A percentile compares a stretch with the other conserved stretches of the same genome.
Evolutionary conservation across 2,329 filamentous ascomycete species (phyloP).

Genomic region (Colletotrichum lupini): DNA sequence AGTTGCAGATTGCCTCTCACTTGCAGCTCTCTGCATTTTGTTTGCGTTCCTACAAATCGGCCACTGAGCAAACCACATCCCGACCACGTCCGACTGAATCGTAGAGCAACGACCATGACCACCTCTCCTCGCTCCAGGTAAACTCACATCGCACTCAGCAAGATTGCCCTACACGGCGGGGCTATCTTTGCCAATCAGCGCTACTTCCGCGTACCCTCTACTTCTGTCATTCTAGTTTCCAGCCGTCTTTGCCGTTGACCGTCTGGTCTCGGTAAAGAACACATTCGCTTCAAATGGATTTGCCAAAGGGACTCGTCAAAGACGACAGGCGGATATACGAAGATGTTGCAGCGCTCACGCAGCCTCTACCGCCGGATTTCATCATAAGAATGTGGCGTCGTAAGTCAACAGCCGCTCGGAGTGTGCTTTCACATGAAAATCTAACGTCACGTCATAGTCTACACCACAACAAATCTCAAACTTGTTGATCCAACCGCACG

Average conservation of each 20-base stretch:
- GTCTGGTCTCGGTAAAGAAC: constrained; percentile 28
- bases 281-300: constrained; percentile 34
- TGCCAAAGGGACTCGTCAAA: constrained; percentile 37
- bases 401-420: constrained; percentile 19
- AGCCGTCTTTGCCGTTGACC: constrained; percentile 30
- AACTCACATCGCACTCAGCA: constrained; percentile 25
- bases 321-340: constrained; percentile 37
- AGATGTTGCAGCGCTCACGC: constrained; percentile 31
- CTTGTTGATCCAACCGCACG: constrained; percentile 71
- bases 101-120: constrained; percentile 33
- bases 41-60: not conserved
- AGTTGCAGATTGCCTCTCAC: constrained; percentile 33
- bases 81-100: constrained; percentile 2
- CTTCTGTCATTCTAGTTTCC: constrained; percentile 5
- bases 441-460: constrained; percentile 54
- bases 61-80: constrained; percentile 9
- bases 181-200: constrained; percentile 26
- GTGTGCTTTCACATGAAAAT: not conserved
- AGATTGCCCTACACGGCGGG: constrained; percentile 33
- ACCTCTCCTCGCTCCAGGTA: constrained; percentile 27
- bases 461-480: constrained; percentile 68
- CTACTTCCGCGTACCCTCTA: constrained; percentile 4
- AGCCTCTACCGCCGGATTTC: constrained; percentile 33
- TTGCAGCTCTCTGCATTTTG: constrained; percentile 26
- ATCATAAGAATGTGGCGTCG: constrained; percentile 36